Conservation (phyloP, 2,329 filamentous ascomycete genomes). For the Penicillium brevicompactum region DNA sequence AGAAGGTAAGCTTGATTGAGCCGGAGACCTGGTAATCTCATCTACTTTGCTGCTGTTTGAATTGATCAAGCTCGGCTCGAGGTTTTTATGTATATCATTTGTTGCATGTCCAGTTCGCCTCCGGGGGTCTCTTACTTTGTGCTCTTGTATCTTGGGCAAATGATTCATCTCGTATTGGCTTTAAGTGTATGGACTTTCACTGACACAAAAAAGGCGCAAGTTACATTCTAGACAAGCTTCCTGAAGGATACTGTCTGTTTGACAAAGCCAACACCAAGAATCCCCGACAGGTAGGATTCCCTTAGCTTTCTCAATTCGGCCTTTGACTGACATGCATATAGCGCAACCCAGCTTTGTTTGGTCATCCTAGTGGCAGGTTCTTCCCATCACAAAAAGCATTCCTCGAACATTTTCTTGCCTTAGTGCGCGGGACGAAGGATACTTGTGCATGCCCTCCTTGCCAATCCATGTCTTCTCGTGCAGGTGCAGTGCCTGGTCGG, state of each 20-base stretch:
- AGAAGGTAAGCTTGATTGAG: constrained; percentile 30
- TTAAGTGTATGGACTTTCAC: background rate
- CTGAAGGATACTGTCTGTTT: constrained; percentile 57
- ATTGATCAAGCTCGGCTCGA: too few species aligned
- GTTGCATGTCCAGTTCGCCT: background rate
- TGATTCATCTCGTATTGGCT: background rate
- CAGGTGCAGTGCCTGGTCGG: background rate
- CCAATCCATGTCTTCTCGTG: constrained; percentile 15
- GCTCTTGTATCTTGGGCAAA: background rate
- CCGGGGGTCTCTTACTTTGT: background rate
- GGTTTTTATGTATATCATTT: too few species aligned
- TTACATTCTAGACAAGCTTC: constrained; percentile 57
- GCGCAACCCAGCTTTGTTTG: constrained; percentile 59
- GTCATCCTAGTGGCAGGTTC: constrained; percentile 53
- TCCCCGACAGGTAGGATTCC: constrained; percentile 33
- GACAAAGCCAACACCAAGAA: constrained; percentile 50
- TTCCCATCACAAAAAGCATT: constrained; percentile 60
- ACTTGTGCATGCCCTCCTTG: constrained; percentile 57
- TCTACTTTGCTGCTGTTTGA: too few species aligned
- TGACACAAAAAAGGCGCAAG: constrained; percentile 36
- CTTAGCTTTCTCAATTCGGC: background rate
- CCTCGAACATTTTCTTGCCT: constrained; percentile 56
- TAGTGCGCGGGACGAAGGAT: constrained; percentile 54
- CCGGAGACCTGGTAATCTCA: too few species aligned
- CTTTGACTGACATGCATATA: constrained; percentile 26